Conservation (phyloP, 441 rosid genomes). For the Erodium chrysanthum region DNA sequence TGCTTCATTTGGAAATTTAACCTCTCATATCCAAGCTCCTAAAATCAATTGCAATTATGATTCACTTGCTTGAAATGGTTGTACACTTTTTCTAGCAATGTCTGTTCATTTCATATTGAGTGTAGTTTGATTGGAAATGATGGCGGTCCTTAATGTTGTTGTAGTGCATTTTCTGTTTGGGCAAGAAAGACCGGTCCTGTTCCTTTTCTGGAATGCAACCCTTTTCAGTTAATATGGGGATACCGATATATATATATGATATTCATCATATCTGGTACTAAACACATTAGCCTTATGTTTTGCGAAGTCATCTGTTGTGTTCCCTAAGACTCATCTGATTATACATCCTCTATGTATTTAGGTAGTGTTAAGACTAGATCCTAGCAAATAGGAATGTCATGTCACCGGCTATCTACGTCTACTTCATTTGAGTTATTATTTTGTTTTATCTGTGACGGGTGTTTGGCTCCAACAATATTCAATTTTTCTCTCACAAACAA, state of each 20-base stretch:
- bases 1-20: not conserved
- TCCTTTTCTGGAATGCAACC: not conserved
- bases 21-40: not conserved
- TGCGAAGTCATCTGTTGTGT: too few relatives aligned
- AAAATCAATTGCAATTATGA: not conserved
- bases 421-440: not conserved
- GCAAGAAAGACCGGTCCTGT: constrained; percentile 2
- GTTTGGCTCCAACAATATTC: not conserved
- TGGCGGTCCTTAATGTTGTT: not conserved
- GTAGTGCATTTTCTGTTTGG: not conserved
- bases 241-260: too few relatives aligned
- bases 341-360: too few relatives aligned
- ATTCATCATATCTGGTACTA: too few relatives aligned
- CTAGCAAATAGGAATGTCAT: too few relatives aligned
- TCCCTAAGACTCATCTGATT: too few relatives aligned
- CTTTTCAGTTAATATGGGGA: not conserved
- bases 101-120: not conserved
- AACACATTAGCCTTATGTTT: too few relatives aligned
- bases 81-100: not conserved
- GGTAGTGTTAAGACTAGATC: too few relatives aligned
- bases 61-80: constrained; percentile 6
- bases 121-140: not conserved
- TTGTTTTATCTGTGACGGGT: not conserved
- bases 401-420: too few relatives aligned
- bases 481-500: not conserved